Base-by-base conservation (phyloP, 345 rosid species). In the Murraya paniculata region DNA sequence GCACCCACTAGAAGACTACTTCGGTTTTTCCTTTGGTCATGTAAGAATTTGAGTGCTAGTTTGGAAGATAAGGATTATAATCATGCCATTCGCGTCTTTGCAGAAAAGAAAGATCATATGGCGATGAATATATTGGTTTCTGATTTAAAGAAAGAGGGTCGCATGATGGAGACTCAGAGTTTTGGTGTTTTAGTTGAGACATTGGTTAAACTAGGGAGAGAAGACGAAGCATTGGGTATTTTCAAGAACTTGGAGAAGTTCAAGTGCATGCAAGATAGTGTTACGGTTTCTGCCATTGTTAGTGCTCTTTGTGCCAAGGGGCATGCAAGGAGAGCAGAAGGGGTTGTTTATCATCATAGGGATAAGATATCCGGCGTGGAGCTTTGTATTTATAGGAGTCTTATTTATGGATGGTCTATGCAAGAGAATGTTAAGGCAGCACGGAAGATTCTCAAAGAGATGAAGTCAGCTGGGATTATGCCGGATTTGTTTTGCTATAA, bases 161-260 rank as follows among this genome's bases (percentile, higher is more conserved):
- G 94, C 6, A 82, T 68, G 8, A 81, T 95, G 86, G 97, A 95
- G 55, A 76, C 79, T 36, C 92, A 83, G 61, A 90, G 94, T 48
- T 93, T 91, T 77, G 72, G 85, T 71, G 55, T 91, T 64, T 87
- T 91, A 4, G 92, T 91, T 35, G 94, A 92, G 78, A 82, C 88
- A 19, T 77, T 95, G 78, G 95, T 95, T 83, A 89, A 86, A 77
- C 65, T 90, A 61, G 93, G 94, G 78, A 90, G 85, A 73, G 93
- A 95, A 80, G 98, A 91, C 2, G 94, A 93, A 68, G 98, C 98
- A 13, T 83, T 90, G 84, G 95, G 97, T 24, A 84, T 95, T 76
- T 95, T 91, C 85, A 95, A 92, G 91, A 92, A 89, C 79, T 86
- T 95, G 83, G 88, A 92, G 64, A 93, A 90, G 86, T 91, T 91